phyloP scores from a whole-genome alignment of 495 filamentous ascomycete species.

The Melanomma pulvis-pyrius region DNA sequence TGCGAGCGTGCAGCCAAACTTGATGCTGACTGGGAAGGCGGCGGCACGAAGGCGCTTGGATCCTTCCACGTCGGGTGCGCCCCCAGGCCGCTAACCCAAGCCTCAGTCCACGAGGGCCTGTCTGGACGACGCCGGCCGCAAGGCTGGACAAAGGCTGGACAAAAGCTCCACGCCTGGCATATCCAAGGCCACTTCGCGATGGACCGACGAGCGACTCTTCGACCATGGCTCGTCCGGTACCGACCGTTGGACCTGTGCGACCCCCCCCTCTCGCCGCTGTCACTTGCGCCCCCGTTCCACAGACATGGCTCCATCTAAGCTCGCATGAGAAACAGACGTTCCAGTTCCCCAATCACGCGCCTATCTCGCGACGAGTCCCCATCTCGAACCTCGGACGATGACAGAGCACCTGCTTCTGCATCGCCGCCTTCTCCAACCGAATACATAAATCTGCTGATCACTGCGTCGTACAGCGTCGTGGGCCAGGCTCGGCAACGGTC shows the following conservation, averaged over 20 bases:
- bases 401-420: not conserved
- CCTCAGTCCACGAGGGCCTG: conserved; percentile 1
- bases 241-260: too few relatives aligned
- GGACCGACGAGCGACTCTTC: too few relatives aligned
- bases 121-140: not conserved
- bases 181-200: too few relatives aligned
- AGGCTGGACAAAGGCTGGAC: not conserved
- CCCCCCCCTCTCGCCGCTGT: too few relatives aligned
- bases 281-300: too few relatives aligned
- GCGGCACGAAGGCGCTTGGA: not conserved
- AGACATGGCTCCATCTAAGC: too few relatives aligned
- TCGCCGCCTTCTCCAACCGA: not conserved
- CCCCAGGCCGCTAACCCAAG: not conserved
- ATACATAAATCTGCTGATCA: not conserved
- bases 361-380: not conserved
- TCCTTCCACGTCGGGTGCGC: not conserved
- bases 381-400: not conserved
- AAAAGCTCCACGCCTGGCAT: too few relatives aligned
- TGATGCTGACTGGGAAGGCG: too few relatives aligned
- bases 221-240: too few relatives aligned
- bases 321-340: too few relatives aligned
- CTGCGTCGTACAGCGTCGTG: not conserved
- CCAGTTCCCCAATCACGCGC: not conserved
- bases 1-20: too few relatives aligned
- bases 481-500: not conserved